These are phyloP conservation scores for Butyriboletus loyo DNA, from an alignment of 768 basidiomycete species.

Conservation along the genomic window DNA sequence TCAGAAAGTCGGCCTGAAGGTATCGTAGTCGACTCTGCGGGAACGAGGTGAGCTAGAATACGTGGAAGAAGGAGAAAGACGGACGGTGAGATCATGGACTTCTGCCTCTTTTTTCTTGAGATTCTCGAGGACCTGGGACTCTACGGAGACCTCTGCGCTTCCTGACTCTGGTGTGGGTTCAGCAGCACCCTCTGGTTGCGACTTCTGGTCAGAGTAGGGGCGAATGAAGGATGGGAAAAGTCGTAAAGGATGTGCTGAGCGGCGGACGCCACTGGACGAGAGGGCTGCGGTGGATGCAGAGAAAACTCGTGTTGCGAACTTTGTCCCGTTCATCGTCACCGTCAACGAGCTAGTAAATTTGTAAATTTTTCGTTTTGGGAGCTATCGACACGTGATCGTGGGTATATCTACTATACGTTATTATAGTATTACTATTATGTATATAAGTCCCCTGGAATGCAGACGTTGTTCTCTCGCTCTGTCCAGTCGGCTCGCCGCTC, in stretches of 20 bases:
- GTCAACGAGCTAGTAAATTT: background rate
- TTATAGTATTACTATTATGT: background rate
- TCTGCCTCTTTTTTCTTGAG: constrained; percentile 80
- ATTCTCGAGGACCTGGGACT: constrained; percentile 43
- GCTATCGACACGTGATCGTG: constrained; percentile 23
- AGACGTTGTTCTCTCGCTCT: background rate
- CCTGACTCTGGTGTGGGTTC: constrained; percentile 18
- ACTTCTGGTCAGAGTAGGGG: constrained; percentile 59
- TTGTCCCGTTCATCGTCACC: constrained; percentile 47
- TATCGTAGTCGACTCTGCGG: constrained; percentile 83
- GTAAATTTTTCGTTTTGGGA: background rate
- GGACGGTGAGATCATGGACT: constrained; percentile 79
- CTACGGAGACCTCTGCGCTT: constrained; percentile 29
- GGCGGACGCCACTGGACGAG: constrained; percentile 47
- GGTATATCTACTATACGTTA: background rate
- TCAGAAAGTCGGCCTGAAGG: constrained; percentile 92
- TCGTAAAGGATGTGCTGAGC: constrained; percentile 31
- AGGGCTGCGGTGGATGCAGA: constrained; percentile 59
- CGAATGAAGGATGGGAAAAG: constrained; percentile 34
- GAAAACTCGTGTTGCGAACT: constrained; percentile 50
- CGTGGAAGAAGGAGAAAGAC: constrained; percentile 25
- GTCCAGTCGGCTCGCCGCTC: constrained; percentile 3
- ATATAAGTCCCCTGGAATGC: constrained; percentile 8
- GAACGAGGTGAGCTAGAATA: constrained; percentile 3
- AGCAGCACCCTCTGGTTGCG: constrained; percentile 13